Evolutionary conservation across 441 rosid species (phyloP).

Genomic region (Kokia cookei): DNA sequence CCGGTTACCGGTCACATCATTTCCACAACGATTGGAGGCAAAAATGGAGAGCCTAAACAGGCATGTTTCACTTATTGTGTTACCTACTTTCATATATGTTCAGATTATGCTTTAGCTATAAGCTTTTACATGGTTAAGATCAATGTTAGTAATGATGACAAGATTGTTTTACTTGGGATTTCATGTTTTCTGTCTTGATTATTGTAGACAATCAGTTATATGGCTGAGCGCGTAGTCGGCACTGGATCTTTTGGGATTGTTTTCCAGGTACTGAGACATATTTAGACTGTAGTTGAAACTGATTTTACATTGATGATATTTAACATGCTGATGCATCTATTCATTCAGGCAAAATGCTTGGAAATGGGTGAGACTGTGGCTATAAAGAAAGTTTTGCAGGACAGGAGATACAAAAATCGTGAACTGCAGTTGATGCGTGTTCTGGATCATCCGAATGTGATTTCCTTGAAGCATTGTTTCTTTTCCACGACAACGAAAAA

Average conservation of each 20-base stretch:
- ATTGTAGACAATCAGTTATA: conserved; percentile 85
- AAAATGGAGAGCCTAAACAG: conserved; percentile 94
- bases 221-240: conserved; percentile 98
- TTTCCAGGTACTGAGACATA: conserved; percentile 51
- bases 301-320: not conserved
- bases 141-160: not conserved
- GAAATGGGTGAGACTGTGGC: conserved; percentile 97
- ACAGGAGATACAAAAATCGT: conserved; percentile 87
- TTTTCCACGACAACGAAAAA: conserved; percentile 86
- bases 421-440: conserved; percentile 93
- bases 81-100: not conserved
- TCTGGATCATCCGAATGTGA: conserved; percentile 94
- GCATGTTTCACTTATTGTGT: conserved; percentile 18
- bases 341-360: conserved; percentile 75
- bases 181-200: conserved; percentile 6
- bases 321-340: conserved; percentile 1
- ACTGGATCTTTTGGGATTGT: conserved; percentile 96
- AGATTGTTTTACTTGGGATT: not conserved
- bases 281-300: not conserved
- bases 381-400: conserved; percentile 93
- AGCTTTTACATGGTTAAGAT: not conserved
- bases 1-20: conserved; percentile 91
- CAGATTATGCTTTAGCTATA: not conserved
- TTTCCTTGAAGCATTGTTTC: conserved; percentile 93
- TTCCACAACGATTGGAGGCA: conserved; percentile 90